Conservation (phyloP, 2,329 filamentous ascomycete species). For the Rosellinia necatrix region DNA sequence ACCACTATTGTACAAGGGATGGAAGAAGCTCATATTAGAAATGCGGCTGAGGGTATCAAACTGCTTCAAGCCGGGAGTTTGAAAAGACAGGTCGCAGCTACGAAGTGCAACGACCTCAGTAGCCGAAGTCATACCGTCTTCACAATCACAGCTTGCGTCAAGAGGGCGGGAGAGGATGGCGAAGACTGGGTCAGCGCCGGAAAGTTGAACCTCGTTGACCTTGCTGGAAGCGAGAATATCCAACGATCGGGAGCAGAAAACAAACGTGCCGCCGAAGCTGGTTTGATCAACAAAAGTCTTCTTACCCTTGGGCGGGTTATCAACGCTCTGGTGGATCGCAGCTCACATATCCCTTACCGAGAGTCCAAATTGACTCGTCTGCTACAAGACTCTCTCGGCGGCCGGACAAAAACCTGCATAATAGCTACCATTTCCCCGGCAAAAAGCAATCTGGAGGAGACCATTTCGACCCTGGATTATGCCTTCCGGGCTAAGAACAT, state of each 20-base stretch:
- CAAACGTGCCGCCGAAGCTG: constrained; percentile 93
- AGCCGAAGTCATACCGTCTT: constrained; percentile 97
- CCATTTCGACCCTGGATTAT: constrained; percentile 96
- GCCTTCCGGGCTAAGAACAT: constrained; percentile 99
- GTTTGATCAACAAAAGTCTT: constrained; percentile 96
- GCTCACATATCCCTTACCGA: constrained; percentile 84
- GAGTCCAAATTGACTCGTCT: constrained; percentile 96
- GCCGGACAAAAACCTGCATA: constrained; percentile 96
- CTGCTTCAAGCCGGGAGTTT: constrained; percentile 87
- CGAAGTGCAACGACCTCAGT: constrained; percentile 98
- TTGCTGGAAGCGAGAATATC: constrained; percentile 97
- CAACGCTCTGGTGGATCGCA: constrained; percentile 91
- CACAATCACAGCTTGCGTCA: constrained; percentile 90
- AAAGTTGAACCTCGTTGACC: constrained; percentile 94
- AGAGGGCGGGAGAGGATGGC: constrained; percentile 77
- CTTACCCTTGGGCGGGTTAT: constrained; percentile 95
- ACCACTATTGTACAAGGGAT: constrained; percentile 93
- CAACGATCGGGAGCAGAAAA: constrained; percentile 96
- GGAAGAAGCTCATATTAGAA: constrained; percentile 94
- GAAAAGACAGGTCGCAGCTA: constrained; percentile 96
- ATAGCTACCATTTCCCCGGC: constrained; percentile 96
- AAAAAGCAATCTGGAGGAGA: constrained; percentile 95
- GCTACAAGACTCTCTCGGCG: constrained; percentile 94
- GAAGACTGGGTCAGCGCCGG: constrained; percentile 90
- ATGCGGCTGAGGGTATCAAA: constrained; percentile 82